These are phyloP conservation scores for Lentinula lateritia DNA, from an alignment of 768 basidiomycete genomes.

Conservation along the genomic window DNA sequence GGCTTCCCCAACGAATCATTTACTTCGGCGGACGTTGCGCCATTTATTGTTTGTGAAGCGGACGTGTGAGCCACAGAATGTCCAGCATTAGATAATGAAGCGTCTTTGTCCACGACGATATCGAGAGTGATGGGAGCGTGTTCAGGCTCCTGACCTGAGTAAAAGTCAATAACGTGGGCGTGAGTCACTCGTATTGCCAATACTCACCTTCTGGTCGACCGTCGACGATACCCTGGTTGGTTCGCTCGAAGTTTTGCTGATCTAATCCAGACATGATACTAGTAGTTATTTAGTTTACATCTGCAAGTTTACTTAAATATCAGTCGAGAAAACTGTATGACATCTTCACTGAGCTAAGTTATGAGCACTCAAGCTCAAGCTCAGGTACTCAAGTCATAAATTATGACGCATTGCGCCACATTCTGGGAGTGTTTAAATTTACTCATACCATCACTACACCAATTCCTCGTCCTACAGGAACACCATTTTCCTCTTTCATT, in stretches of 20 bases:
- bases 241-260: not conserved
- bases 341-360: not conserved
- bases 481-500: constrained; percentile 41
- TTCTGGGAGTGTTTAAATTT: not conserved
- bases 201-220: constrained; percentile 5
- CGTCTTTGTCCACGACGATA: constrained; percentile 5
- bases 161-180: not conserved
- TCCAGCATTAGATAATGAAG: not conserved
- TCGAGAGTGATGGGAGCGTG: constrained; percentile 1
- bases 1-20: constrained; percentile 8
- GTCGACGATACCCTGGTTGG: constrained; percentile 9
- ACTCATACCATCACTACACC: constrained; percentile 90
- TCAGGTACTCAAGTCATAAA: no score
- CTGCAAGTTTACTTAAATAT: not conserved
- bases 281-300: not conserved
- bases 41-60: not conserved
- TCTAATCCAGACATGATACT: not conserved
- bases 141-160: constrained; percentile 1
- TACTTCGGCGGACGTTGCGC: constrained; percentile 11
- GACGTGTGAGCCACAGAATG: not conserved
- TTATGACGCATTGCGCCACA: not conserved
- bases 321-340: not conserved
- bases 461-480: constrained; percentile 70
- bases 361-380: no score
- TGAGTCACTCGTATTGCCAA: not conserved